Percentiles rank a stretch among this genome's conserved stretches.
Evolutionary conservation across 2,329 filamentous ascomycete species (phyloP).

Genomic region (Ophiocordyceps sinensis): DNA sequence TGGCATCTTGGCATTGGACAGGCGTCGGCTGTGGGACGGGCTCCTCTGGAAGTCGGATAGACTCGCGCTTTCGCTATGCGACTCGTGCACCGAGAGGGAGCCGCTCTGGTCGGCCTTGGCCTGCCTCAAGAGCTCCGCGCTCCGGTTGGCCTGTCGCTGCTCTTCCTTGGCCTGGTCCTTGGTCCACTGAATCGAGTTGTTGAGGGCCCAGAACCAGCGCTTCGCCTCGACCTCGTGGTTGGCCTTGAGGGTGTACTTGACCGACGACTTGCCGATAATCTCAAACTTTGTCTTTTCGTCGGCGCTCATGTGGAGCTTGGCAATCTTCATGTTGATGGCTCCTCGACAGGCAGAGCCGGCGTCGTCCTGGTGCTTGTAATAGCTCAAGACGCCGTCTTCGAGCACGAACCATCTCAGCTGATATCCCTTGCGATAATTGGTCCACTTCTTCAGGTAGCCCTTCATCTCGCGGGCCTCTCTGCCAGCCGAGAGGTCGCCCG

Average conservation of each 20-base stretch:
- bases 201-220: conserved; percentile 96
- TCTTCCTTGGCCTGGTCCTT: conserved; percentile 95
- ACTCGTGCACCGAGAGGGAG: conserved; percentile 29
- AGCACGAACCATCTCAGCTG: conserved; percentile 96
- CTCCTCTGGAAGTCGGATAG: conserved; percentile 27
- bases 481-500: conserved; percentile 50
- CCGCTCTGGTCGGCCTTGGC: conserved; percentile 62
- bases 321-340: conserved; percentile 98
- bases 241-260: conserved; percentile 95
- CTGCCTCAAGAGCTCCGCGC: conserved; percentile 61
- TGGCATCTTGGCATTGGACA: conserved; percentile 12
- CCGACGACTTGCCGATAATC: conserved; percentile 93
- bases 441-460: conserved; percentile 98
- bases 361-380: conserved; percentile 98
- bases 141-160: conserved; percentile 58
- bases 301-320: conserved; percentile 84
- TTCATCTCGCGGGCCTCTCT: conserved; percentile 95
- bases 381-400: conserved; percentile 92
- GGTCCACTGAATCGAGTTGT: conserved; percentile 96
- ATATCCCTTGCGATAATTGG: conserved; percentile 94
- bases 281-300: conserved; percentile 97
- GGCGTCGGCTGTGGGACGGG: conserved; percentile 26
- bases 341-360: conserved; percentile 90
- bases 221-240: conserved; percentile 98
- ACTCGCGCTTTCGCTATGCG: conserved; percentile 38